Conservation (phyloP, 192 early-diverging fungal genomes). For the Tieghemiomyces parasiticus region DNA sequence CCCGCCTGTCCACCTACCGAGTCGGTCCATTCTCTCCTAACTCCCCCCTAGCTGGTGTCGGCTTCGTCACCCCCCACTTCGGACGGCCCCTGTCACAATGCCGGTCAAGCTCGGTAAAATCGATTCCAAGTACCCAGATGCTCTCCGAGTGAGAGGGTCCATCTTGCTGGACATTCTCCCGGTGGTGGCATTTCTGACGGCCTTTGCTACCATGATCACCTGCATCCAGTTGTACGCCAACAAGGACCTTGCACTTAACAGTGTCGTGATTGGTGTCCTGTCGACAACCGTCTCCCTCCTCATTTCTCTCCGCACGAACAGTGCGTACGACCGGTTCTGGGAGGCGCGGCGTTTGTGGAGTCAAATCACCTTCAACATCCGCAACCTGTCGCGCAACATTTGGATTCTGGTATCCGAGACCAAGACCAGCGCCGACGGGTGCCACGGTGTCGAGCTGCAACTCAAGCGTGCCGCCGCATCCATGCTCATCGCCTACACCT, state of each 20-base stretch:
- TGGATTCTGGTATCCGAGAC: conserved; percentile 42
- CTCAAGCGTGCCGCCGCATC: conserved; percentile 43
- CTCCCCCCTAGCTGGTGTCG: no score
- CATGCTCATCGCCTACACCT: conserved; percentile 48
- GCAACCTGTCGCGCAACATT: conserved; percentile 61
- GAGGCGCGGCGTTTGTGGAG: conserved; percentile 80
- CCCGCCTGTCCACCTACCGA: no score
- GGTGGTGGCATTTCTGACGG: conserved; percentile 21
- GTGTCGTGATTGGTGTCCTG: conserved; percentile 25
- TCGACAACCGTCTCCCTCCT: conserved; percentile 34
- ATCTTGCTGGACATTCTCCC: conserved; percentile 26
- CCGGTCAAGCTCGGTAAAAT: conserved; percentile 1
- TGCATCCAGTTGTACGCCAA: conserved; percentile 19
- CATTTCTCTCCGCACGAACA: conserved; percentile 37
- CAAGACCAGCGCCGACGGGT: conserved; percentile 10
- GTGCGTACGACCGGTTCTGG: conserved; percentile 67
- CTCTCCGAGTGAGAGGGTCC: conserved; percentile 24
- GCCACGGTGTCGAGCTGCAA: conserved; percentile 16
- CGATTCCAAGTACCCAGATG: conserved; percentile 9
- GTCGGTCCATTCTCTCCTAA: no score
- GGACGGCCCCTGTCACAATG: background rate
- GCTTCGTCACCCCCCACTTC: background rate
- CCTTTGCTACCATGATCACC: conserved; percentile 28
- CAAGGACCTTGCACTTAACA: conserved; percentile 16
- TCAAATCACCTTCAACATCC: conserved; percentile 45